A percentile compares a stretch with the other conserved stretches of the same genome.
Conservation (phyloP, 2,329 filamentous ascomycete genomes). For the Exserohilum rostratum region DNA sequence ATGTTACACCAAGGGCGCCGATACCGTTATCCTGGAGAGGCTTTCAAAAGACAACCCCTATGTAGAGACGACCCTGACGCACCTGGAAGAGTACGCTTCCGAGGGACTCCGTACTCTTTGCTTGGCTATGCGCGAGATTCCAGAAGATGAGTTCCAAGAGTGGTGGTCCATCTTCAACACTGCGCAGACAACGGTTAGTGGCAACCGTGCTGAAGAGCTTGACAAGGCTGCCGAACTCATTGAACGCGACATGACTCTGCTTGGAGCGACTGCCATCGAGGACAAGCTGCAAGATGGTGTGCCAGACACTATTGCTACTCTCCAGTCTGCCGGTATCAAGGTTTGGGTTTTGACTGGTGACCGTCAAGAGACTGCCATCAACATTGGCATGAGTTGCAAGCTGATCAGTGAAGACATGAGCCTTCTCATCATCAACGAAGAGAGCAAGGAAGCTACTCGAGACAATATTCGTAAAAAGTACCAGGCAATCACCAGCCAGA, state of each 20-base stretch:
- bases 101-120: constrained; percentile 95
- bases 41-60: constrained; percentile 79
- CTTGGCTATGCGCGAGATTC: constrained; percentile 89
- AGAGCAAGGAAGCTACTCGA: constrained; percentile 75
- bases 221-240: constrained; percentile 98
- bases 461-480: constrained; percentile 94
- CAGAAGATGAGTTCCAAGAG: constrained; percentile 85
- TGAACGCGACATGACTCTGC: constrained; percentile 86
- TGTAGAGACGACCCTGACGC: constrained; percentile 86
- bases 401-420: constrained; percentile 99
- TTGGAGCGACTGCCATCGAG: constrained; percentile 96
- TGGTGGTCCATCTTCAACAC: constrained; percentile 88
- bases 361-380: constrained; percentile 97
- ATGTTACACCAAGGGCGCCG: constrained; percentile 93
- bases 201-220: constrained; percentile 90
- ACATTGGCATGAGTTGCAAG: constrained; percentile 99
- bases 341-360: constrained; percentile 98
- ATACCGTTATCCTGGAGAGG: constrained; percentile 95
- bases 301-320: constrained; percentile 94
- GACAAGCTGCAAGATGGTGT: constrained; percentile 97
- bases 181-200: constrained; percentile 86
- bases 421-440: constrained; percentile 93
- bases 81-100: constrained; percentile 98
- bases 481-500: constrained; percentile 85
- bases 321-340: constrained; percentile 97